phyloP scores from a whole-genome alignment of 2,329 filamentous ascomycete species.

The Graphilbum fragrans region DNA sequence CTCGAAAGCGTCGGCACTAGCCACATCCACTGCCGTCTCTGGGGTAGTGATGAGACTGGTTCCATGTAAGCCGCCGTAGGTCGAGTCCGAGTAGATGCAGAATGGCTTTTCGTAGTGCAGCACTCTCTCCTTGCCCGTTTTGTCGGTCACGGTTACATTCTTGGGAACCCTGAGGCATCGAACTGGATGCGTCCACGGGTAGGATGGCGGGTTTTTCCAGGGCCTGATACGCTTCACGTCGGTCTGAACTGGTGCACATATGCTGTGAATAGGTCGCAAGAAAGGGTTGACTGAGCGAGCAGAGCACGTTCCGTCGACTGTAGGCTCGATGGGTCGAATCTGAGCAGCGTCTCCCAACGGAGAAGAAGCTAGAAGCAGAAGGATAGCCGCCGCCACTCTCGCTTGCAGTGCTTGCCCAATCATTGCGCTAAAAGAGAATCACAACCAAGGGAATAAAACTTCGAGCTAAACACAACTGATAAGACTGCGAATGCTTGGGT shows the following conservation, averaged over 20 bases:
- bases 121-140: background rate
- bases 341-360: background rate
- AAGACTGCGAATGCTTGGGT: background rate
- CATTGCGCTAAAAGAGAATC: background rate
- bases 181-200: constrained; percentile 8
- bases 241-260: constrained; percentile 3
- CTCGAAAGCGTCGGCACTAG: constrained; percentile 10
- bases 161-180: constrained; percentile 4
- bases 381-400: background rate
- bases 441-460: background rate
- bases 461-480: background rate
- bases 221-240: constrained; percentile 3
- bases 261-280: constrained; percentile 1
- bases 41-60: constrained; percentile 11
- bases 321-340: background rate
- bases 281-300: constrained; percentile 1
- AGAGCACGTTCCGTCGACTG: background rate
- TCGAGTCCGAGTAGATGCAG: constrained; percentile 12
- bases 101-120: constrained; percentile 4
- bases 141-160: no score
- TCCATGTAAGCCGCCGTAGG: constrained; percentile 10
- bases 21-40: constrained; percentile 11
- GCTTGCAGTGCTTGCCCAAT: no score
- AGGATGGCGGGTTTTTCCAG: constrained; percentile 1
- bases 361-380: background rate